Base-by-base conservation (phyloP, 306 rosid genomes). In the Lotus japonicus region DNA sequence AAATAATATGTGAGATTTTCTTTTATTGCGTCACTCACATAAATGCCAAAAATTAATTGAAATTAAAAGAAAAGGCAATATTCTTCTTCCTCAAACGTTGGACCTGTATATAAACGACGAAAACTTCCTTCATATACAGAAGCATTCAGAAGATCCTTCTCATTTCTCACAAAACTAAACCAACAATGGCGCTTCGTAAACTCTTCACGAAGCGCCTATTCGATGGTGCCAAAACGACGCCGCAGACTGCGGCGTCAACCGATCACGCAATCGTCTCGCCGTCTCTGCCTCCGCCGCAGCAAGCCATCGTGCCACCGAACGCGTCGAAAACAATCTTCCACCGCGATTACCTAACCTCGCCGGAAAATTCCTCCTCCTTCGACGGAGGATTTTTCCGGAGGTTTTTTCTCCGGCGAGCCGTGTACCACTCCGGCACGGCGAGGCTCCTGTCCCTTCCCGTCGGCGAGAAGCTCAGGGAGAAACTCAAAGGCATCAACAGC, bases 161-260 rank as follows among this genome's bases (percentile, higher is more conserved):
- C 16, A 51, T 36, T 23, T 46, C 14, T 6, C 5, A 74, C 18
- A 31, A 44, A 9, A n/a, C 14, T 7, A 1, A 39, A 13, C 3
- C n/a, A 21, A 55, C 71, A 72, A 94, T 90, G 99, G 96, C 90
- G 61, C 81, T 84, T 79, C 80, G 87, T 5, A 81, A 85, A 72
- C 54, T 82, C 42, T 54, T 88, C 0, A 19, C 81, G 35, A 82
- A 78, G 72, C 87, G 88, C 14, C 17, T 71, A 0, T 50, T 71
- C 2, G 66, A 73, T 9, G 61, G 80, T 23, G 2, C 38, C 69
- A 74, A 72, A 76, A 58, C 66, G 3, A 15, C 48, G 14, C 58
- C 82, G 35, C 61, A 69, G 0, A 31, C 70, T 2, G 14, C 66
- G 4, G 42, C 18, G 26, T 21, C 26, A 1, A 21, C 26, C 4